Conservation (phyloP, 176 grass and related monocot species). For the Phragmites australis region DNA sequence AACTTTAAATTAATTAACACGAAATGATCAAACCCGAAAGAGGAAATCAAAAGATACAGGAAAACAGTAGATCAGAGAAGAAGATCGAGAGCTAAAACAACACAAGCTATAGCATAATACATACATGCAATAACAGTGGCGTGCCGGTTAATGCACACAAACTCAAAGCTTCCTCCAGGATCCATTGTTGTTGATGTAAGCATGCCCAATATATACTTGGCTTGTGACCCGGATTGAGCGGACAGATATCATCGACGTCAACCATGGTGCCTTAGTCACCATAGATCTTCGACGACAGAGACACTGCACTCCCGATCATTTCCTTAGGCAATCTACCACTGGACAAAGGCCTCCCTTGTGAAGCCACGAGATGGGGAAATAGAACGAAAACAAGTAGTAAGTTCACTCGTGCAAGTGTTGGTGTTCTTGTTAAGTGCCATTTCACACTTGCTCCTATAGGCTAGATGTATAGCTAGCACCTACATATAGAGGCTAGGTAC, state of each 20-base stretch:
- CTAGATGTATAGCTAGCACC: background rate
- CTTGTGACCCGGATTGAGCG: conserved; percentile 23
- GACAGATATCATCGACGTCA: background rate
- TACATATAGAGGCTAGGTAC: background rate
- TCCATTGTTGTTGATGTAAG: conserved; percentile 23
- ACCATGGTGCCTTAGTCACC: conserved; percentile 14
- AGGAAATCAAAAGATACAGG: background rate
- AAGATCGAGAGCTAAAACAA: background rate
- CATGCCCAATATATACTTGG: conserved; percentile 38
- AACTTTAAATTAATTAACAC: background rate
- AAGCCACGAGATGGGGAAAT: background rate
- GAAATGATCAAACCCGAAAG: background rate
- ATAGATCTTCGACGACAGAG: background rate
- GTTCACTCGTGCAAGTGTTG: background rate
- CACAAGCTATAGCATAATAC: background rate
- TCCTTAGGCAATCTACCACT: background rate
- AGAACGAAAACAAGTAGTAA: conserved; percentile 27
- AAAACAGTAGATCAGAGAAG: background rate
- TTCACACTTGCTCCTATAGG: background rate
- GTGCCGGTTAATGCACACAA: no score
- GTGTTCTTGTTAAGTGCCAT: conserved; percentile 33
- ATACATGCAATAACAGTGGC: background rate
- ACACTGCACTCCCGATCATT: conserved; percentile 7
- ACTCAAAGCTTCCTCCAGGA: conserved; percentile 27
- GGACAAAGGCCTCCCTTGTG: conserved; percentile 21